A percentile compares a stretch with the other conserved stretches of the same genome.
phyloP scores from a whole-genome alignment of 1,284 basidiomycete species.

The Apiotrichum veenhuisii region DNA sequence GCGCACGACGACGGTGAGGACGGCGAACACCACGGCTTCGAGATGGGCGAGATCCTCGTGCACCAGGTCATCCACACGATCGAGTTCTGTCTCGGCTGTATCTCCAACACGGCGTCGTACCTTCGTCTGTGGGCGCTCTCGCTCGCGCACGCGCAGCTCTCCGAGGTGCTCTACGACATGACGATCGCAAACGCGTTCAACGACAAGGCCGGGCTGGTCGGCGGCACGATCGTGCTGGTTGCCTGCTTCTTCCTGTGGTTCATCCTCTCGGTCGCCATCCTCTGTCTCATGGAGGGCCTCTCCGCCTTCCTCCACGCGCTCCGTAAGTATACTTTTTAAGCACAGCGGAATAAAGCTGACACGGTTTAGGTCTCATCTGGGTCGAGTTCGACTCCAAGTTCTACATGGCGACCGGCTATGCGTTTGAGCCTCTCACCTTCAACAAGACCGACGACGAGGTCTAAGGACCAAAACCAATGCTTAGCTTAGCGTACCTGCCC shows the following conservation, averaged over 20 bases:
- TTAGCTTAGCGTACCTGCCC: too few relatives aligned
- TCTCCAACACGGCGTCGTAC: conserved; percentile 99
- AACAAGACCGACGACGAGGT: conserved; percentile 7
- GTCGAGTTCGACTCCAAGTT: conserved; percentile 95
- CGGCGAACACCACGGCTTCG: conserved; percentile 55
- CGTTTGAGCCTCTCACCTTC: conserved; percentile 50
- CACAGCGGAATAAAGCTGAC: conserved; percentile 38
- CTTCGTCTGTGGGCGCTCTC: conserved; percentile 98
- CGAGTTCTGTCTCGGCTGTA: conserved; percentile 97
- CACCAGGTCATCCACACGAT: conserved; percentile 98
- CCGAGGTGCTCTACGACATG: conserved; percentile 90
- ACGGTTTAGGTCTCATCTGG: conserved; percentile 96
- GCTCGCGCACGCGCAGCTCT: conserved; percentile 94
- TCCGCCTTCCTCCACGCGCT: conserved; percentile 69
- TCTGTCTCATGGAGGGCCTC: conserved; percentile 93
- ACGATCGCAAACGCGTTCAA: conserved; percentile 62
- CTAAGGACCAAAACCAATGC: too few relatives aligned
- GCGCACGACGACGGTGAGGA: conserved; percentile 58
- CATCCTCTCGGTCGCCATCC: conserved; percentile 64
- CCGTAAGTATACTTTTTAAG: neutral
- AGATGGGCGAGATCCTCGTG: conserved; percentile 90
- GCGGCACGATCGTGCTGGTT: conserved; percentile 59
- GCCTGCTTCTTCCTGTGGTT: conserved; percentile 79
- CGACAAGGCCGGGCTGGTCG: conserved; percentile 51
- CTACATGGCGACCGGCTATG: conserved; percentile 80